Evolutionary conservation across 2,329 filamentous ascomycete species (phyloP), one percentile per base, ranked within the genome.

Genomic region (Sarocladiaceae sp.): DNA sequence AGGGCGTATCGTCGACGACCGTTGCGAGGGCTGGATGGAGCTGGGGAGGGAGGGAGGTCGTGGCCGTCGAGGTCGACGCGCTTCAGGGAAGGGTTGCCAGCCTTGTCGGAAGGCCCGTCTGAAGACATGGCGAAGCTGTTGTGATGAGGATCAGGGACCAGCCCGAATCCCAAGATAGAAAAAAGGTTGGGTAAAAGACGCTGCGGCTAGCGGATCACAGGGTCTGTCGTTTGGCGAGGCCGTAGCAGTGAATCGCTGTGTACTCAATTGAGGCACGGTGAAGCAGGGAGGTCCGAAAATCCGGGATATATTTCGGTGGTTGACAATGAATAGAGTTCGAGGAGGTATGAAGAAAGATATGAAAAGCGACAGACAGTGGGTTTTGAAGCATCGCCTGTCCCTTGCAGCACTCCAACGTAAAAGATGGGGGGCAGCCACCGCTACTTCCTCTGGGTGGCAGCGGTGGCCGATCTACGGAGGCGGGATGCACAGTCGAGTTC

Each of bases 21-120:
- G 60, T 83, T 85, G 60, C 83, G 79, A 19, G 93, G 93, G 59
- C 85, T 95, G 13, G 91, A 97, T 2, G 91, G 89, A 19, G 93
- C 88, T 2, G 93, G 93, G 6, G 93, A 96, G 1, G 90, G 90
- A 43, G 90, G 90, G 43, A 95, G 73, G 57, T 90, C 73, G 66
- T 94, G 85, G 33, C 88, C 88, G 57, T 91, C 85, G 47, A 89
- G 72, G 61, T 95, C 88, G 51, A 90, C 72, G 53, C 80, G 74
- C 66, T 72, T 74, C 45, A 70, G 51, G 23, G 67, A 64, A 54
- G 68, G 67, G 53, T 55, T 54, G 31, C 58, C 26, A 24, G 40
- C 53, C 51, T 65, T 63, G 47, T 56, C 60, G 47, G 45, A 44
- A 10, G 27, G 21, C 23, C 19, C 32, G 42, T 44, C 40, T 29